Conservation (phyloP, 2,329 filamentous ascomycete genomes). For the Colletotrichum lindemuthianum region DNA sequence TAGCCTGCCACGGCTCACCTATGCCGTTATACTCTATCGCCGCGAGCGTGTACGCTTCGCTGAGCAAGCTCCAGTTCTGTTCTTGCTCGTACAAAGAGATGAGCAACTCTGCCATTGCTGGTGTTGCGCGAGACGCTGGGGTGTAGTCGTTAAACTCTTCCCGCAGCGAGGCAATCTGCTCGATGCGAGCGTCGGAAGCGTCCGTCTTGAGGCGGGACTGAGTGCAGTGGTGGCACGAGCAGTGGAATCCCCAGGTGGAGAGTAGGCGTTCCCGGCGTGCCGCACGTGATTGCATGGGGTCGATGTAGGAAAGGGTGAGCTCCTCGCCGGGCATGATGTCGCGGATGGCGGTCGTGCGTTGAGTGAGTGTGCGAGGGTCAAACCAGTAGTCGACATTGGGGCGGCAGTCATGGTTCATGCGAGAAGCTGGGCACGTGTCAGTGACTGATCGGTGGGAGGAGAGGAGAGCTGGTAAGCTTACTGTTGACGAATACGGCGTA, state of each 20-base stretch:
- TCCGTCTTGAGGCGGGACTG: constrained; percentile 39
- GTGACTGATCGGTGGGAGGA: not conserved
- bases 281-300: constrained; percentile 45
- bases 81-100: constrained; percentile 53
- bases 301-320: constrained; percentile 55
- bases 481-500: constrained; percentile 52
- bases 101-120: constrained; percentile 51
- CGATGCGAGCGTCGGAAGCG: constrained; percentile 51
- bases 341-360: constrained; percentile 51
- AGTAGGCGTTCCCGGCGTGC: constrained; percentile 45
- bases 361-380: constrained; percentile 49
- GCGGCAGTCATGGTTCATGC: constrained; percentile 58
- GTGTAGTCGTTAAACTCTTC: constrained; percentile 46
- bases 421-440: constrained; percentile 43
- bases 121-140: constrained; percentile 43
- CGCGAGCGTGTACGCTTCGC: constrained; percentile 50
- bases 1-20: constrained; percentile 51
- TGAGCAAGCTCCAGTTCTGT: constrained; percentile 45
- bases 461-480: constrained; percentile 31
- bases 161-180: constrained; percentile 45
- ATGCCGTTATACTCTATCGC: constrained; percentile 51
- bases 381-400: constrained; percentile 57
- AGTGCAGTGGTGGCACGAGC: constrained; percentile 52
- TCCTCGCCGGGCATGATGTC: constrained; percentile 54
- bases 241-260: constrained; percentile 52